Percentiles rank a stretch among this genome's conserved stretches.
Conservation (phyloP, 2,329 filamentous ascomycete species). For the Diplodia corticola region DNA sequence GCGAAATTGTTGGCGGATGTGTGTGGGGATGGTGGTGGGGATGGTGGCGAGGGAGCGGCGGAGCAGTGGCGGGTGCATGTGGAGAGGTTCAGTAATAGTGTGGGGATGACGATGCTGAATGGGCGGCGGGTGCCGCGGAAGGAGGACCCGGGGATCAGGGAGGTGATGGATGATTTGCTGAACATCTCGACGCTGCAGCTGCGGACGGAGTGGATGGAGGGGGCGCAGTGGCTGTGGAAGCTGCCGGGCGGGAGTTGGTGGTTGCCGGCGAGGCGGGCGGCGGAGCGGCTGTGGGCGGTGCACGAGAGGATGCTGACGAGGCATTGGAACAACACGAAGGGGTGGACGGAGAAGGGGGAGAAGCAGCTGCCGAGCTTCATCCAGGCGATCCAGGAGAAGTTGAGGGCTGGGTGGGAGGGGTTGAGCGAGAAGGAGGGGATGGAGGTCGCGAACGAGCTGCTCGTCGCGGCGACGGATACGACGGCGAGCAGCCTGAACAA, state of each 20-base stretch:
- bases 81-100: background rate
- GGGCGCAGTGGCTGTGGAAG: conserved; percentile 46
- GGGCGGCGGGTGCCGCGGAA: background rate
- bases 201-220: conserved; percentile 37
- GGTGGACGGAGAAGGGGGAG: background rate
- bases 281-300: conserved; percentile 30
- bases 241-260: conserved; percentile 34
- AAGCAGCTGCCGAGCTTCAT: conserved; percentile 12
- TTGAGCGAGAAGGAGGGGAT: background rate
- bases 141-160: background rate
- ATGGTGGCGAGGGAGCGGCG: background rate
- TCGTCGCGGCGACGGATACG: conserved; percentile 23
- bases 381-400: conserved; percentile 2
- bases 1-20: conserved; percentile 6
- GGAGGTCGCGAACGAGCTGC: background rate
- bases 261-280: conserved; percentile 43
- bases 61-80: background rate
- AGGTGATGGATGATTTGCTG: background rate
- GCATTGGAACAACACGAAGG: conserved; percentile 27
- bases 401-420: background rate
- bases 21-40: background rate
- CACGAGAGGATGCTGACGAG: conserved; percentile 40
- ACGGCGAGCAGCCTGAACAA: conserved; percentile 32
- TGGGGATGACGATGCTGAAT: conserved; percentile 17
- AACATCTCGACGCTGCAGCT: background rate